Evolutionary conservation across 2,329 filamentous ascomycete genomes (phyloP).

Genomic region (Cladosporium halotolerans): DNA sequence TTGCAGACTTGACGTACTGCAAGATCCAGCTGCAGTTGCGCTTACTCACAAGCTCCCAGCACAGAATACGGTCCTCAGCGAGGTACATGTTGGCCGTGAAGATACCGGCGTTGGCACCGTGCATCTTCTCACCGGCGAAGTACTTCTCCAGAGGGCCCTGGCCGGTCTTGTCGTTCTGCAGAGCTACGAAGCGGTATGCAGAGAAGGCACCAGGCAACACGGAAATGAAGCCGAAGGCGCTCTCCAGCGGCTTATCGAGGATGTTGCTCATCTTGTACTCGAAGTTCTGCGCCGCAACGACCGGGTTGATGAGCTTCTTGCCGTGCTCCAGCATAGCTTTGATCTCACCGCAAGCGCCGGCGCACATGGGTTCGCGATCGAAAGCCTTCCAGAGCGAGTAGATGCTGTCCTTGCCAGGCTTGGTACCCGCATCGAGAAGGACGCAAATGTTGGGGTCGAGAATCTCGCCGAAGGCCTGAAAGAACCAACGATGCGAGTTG

Average conservation of each 20-base stretch:
- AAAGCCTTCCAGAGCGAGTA: slow-evolving; percentile 99
- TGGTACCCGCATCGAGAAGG: slow-evolving; percentile 90
- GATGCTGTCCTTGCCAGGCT: slow-evolving; percentile 87
- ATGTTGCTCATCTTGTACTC: slow-evolving; percentile 99
- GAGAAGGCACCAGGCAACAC: slow-evolving; percentile 96
- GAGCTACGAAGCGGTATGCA: slow-evolving; percentile 88
- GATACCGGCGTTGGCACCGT: slow-evolving; percentile 85
- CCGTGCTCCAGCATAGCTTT: slow-evolving; percentile 92
- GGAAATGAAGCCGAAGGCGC: slow-evolving; percentile 94
- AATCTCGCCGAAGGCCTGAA: slow-evolving; percentile 89
- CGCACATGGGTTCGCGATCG: slow-evolving; percentile 94
- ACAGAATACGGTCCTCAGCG: slow-evolving; percentile 96
- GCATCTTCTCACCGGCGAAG: slow-evolving; percentile 93
- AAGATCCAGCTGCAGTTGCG: slow-evolving; percentile 95
- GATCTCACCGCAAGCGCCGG: slow-evolving; percentile 95
- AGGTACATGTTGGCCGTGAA: slow-evolving; percentile 99
- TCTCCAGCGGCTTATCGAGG: slow-evolving; percentile 93
- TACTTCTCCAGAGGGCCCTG: slow-evolving; percentile 93
- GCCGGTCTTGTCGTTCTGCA: slow-evolving; percentile 95
- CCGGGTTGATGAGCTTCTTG: slow-evolving; percentile 83
- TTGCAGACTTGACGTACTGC: slow-evolving; percentile 97
- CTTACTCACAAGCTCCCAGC: slow-evolving; percentile 96
- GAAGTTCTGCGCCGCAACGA: slow-evolving; percentile 95
- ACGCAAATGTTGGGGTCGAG: slow-evolving; percentile 96
- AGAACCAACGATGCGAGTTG: slow-evolving; percentile 99